Evolutionary conservation across 2,329 filamentous ascomycete species (phyloP), one percentile per base, ranked within the genome.

Genomic region (Claviceps maximensis): DNA sequence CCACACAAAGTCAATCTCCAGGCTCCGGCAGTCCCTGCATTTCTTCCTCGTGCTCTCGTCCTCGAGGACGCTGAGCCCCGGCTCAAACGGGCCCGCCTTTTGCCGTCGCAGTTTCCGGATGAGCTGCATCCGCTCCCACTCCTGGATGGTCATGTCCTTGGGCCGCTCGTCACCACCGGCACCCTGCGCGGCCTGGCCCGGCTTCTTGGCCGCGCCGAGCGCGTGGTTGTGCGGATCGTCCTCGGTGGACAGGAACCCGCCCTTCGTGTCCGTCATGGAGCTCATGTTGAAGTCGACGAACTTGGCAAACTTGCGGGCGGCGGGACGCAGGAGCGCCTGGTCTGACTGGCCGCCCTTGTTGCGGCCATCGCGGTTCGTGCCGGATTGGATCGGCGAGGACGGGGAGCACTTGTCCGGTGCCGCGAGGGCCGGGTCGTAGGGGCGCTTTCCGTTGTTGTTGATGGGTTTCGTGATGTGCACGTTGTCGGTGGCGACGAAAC

Each of bases 201-300:
- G 58, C 69, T 51, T 77, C 67, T 58, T 71, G 9, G 66, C 71
- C 7, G 66, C 71, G 6, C 72, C 75, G 60, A 83, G 80, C 9
- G 84, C 87, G 59, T 84, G 84, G 65, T 95, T 95, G 65, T 85
- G 82, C 1, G 93, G 93, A 67, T 98, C 93, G 64, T 98, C 93
- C 57, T 91, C 87, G 1, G 80, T 78, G n/a, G 85, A 87, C 58
- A 98, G 70, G 68, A 98, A 98, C 0, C 93, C 93, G 57, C 93
- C 93, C 65, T 96, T 96, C 1, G 91, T 97, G 67, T 98, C 93
- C 7, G 86, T 94, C 89, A 98, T 97, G 70, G 91, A 86, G 65
- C 87, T 91, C 70, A 98, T 93, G 68, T 98, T 93, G 71, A 96
- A 97, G 65, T 98, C 93, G 63, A 98, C 90, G 65, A 86, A 97